Base-by-base conservation (phyloP, 2,329 filamentous ascomycete genomes). In the Endoconidiophora polonica region DNA sequence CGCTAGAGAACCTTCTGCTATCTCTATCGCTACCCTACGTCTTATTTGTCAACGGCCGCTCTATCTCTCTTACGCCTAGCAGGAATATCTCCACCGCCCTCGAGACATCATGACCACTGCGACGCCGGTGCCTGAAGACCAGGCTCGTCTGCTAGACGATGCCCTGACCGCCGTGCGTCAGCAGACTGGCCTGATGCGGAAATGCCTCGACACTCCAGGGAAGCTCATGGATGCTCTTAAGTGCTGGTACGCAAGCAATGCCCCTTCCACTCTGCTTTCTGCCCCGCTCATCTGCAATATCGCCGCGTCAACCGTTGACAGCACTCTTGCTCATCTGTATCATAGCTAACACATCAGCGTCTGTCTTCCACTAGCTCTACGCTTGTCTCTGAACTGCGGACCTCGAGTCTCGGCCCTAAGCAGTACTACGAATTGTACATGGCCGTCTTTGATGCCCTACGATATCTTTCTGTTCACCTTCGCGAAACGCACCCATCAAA, bases 391-490 rank as follows among this genome's bases (percentile, higher is more conserved):
- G 91, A 98, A 66, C 77, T 98, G 59, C 86, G 91, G 59, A 98
- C 91, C 3, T 94, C 88, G 65, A 95, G 86, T 60, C 76, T 98
- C 47, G 87, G 91, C n/a, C 91, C 91, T 33, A 98, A 98, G 67
- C 91, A 98, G 67, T 98, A 98, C 71, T 98, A 98, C 66, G 93
- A 98, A 71, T 77, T 98, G 52, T 98, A 98, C 70, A 98, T 98
- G 91, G 79, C 91, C 57, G 87, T 98, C 55, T 98, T 98, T 67
- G 91, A 98, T 71, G 90, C 93, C 56, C 70, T 98, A 63, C 87
- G 91, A 64, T 90, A 96, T 67, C 80, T 98, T 48, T 93, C 91
- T 49, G 86, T 94, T 56, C 94, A 95, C 66, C 81, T 98, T 42
- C 88, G 87, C 66, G 91, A 98, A 63, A 95, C 88, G 61, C 91